Conservation (phyloP, 2,329 filamentous ascomycete species). For the Aspergillus sp. region DNA sequence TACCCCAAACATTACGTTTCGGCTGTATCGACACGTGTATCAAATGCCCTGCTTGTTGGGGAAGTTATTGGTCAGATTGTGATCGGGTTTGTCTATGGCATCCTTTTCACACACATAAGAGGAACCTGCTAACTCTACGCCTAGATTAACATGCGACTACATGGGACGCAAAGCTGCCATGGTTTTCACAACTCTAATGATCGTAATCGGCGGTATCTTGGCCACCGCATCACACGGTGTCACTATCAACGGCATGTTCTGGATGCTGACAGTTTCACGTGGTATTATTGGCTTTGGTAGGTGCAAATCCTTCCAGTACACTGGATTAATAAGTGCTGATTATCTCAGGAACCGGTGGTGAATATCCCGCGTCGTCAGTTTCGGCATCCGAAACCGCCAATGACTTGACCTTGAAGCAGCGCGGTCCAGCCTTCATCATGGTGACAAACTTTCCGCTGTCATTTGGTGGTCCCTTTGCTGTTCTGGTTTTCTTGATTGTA, state of each 20-base stretch:
- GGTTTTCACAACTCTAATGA: conserved; percentile 2
- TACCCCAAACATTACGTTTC: conserved; percentile 8
- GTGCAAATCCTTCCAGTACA: not conserved
- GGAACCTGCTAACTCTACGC: not conserved
- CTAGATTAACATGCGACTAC: conserved; percentile 4
- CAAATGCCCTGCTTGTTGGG: conserved; percentile 4
- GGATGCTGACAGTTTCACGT: conserved; percentile 6
- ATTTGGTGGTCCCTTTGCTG: conserved; percentile 1
- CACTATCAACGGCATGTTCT: conserved; percentile 7
- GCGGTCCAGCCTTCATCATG: conserved; percentile 4
- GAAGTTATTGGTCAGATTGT: conserved; percentile 5
- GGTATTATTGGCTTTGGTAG: conserved; percentile 6
- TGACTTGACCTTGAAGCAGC: not conserved
- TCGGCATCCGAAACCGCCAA: conserved; percentile 7
- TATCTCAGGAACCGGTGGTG: not conserved
- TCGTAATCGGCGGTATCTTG: conserved; percentile 2
- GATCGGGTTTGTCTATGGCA: not conserved
- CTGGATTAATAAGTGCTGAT: not conserved
- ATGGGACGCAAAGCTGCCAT: not conserved
- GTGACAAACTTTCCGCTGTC: conserved; percentile 6
- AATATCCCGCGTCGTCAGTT: conserved; percentile 2
- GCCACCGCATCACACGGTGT: conserved; percentile 1
- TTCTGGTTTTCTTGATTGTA: conserved; percentile 3
- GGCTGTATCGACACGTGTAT: not conserved
- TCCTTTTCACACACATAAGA: not conserved